Base-by-base conservation (phyloP, 352 stramenopile genomes). In the Globisporangium heterothallicum region DNA sequence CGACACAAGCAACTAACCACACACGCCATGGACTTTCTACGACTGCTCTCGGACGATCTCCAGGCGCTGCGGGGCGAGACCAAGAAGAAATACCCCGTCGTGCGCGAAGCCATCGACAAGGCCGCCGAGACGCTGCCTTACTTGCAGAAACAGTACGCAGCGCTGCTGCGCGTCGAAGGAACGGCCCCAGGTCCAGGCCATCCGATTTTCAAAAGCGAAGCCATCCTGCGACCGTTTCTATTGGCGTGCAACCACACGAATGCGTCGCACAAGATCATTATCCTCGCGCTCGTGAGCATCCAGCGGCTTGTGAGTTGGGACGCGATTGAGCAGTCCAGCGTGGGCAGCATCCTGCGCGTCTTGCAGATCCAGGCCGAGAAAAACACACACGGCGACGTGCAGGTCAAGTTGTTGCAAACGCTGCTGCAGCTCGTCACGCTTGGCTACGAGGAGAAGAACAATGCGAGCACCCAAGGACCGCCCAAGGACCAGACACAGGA, bases 161-260 rank as follows among this genome's bases (percentile, higher is more conserved):
- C 67, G 70, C 85, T 68, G 66, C 87, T 76, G 66, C 94, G 70
- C 56, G 70, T 79, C 21, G 72, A 90, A 53, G 49, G 42, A 6
- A 68, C 65, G 25, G 70, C 80, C n/a, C 90, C 86, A 8, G 90
- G 95, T 30, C 92, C 91, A 0, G 92, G 89, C 21, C 95, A 97
- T 36, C 64, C 78, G 29, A 60, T 98, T 6, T 98, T 98, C 66
- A 91, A 95, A 70, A 95, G 83, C 53, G 92, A 98, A 63, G 94
- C 96, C 60, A 74, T 99, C 32, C 67, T 99, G 49, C 86, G 94
- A 57, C 96, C 96, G 0, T 99, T 99, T 64, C 65, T 99, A 26
- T 69, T 99, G 42, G 94, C 94, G 29, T 97, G 93, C 53, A 98
- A 98, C 77, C 96, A 99, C 86, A 90, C 92, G 32, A 98, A 97